A percentile compares a stretch with the other conserved stretches of the same genome.
These are phyloP conservation scores for Coniochaeta pulveracea DNA, from an alignment of 2,329 filamentous ascomycete species.

Conservation along the genomic window DNA sequence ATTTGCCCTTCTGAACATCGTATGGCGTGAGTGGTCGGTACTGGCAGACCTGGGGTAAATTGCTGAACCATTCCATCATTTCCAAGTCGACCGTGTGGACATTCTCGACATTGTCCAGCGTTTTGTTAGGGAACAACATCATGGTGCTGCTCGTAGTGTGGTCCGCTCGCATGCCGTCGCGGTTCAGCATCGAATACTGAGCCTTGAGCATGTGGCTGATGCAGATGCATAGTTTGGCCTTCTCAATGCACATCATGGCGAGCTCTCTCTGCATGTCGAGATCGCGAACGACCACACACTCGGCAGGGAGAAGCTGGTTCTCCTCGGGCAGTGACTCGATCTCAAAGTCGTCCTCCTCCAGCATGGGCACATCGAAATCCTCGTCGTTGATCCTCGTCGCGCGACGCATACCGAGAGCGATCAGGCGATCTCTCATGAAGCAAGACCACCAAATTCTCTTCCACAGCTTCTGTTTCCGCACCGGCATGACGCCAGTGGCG, in stretches of 20 bases:
- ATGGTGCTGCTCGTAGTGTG: slow-evolving; percentile 66
- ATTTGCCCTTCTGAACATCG: slow-evolving; percentile 48
- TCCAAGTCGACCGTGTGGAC: slow-evolving; percentile 71
- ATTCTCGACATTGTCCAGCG: slow-evolving; percentile 68
- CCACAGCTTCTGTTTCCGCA: slow-evolving; percentile 69
- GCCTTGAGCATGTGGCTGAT: slow-evolving; percentile 83
- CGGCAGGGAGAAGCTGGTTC: slow-evolving; percentile 54
- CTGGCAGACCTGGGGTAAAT: slow-evolving; percentile 59
- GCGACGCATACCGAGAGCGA: slow-evolving; percentile 86
- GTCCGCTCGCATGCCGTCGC: slow-evolving; percentile 69
- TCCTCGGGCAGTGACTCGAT: slow-evolving; percentile 55
- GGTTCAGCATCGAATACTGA: slow-evolving; percentile 84
- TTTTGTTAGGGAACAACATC: slow-evolving; percentile 86
- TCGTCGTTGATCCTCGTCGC: slow-evolving; percentile 88
- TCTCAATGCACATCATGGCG: slow-evolving; percentile 82
- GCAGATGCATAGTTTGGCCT: slow-evolving; percentile 79
- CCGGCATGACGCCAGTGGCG: slow-evolving; percentile 60
- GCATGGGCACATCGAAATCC: slow-evolving; percentile 89
- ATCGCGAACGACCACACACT: slow-evolving; percentile 63
- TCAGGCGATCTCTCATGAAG: slow-evolving; percentile 87
- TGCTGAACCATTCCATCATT: slow-evolving; percentile 65
- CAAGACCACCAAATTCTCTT: slow-evolving; percentile 98
- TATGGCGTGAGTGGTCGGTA: slow-evolving; percentile 46
- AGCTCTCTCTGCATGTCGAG: slow-evolving; percentile 64
- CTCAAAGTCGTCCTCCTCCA: slow-evolving; percentile 77